These are phyloP conservation scores for Populus tomentosa DNA, from an alignment of 441 rosid species.

Conservation along the genomic window DNA sequence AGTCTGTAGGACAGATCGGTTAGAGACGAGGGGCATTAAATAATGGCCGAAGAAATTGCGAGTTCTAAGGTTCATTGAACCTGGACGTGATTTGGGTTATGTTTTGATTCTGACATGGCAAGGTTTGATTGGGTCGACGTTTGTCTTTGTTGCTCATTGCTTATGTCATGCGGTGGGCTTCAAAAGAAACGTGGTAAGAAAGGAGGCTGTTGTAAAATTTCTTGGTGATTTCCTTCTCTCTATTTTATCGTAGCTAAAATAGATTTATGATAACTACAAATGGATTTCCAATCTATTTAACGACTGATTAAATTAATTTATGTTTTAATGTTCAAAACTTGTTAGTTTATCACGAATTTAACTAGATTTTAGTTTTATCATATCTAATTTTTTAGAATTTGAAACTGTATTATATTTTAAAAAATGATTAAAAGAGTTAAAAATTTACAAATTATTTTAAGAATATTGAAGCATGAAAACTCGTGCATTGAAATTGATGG, in stretches of 20 bases:
- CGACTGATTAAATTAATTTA: not conserved
- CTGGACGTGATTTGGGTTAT: constrained; percentile 39
- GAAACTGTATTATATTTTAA: too few relatives aligned
- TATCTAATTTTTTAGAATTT: too few relatives aligned
- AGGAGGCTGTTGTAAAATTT: not conserved
- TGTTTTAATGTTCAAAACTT: not conserved
- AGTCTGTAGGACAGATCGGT: not conserved
- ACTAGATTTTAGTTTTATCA: not conserved
- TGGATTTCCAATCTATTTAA: not conserved
- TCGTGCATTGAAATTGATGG: not conserved
- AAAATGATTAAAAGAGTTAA: too few relatives aligned
- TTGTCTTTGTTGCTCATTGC: constrained; percentile 23
- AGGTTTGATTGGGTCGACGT: constrained; percentile 16
- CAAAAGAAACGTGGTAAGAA: not conserved
- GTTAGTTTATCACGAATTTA: not conserved
- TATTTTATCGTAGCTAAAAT: too few relatives aligned
- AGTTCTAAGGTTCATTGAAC: constrained; percentile 48
- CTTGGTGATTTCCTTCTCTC: not conserved
- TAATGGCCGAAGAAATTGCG: constrained; percentile 14
- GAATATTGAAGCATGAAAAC: not conserved
- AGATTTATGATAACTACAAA: not conserved
- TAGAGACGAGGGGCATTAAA: constrained; percentile 18
- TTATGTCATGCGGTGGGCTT: constrained; percentile 34
- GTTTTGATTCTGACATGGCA: constrained; percentile 33
- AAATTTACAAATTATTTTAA: too few relatives aligned